Base-by-base conservation (phyloP, 108 stramenopile genomes). In the Skeletonema grethae region DNA sequence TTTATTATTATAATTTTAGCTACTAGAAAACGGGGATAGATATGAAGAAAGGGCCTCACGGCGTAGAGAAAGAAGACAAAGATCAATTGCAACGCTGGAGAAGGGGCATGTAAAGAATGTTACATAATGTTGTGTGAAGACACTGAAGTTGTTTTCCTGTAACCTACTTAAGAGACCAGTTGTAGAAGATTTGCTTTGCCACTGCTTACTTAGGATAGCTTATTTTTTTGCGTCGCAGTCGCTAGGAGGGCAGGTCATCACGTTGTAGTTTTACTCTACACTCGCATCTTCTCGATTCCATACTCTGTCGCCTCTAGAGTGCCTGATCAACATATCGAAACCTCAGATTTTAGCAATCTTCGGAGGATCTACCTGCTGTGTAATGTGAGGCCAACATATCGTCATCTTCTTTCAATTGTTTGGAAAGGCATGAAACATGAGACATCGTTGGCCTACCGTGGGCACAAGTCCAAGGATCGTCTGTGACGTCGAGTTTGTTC, bases 381-480 rank as follows among this genome's bases (percentile, higher is more conserved):
- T 18, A 48, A 63, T 85, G 68, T 9, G 56, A 67, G 8, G 65
- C 68, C 18, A 77, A 69, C 11, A 43, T 50, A 38, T 82, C 58
- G 41, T 87, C 88, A 79, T 95, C 94, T 3, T 83, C 70, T 38
- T 66, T 32, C 38, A 92, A 45, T 9, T 66, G 63, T 10, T 79
- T 50, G 38, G 61, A 35, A 46, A 96, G 30, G 61, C 88, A 85
- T 29, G 78, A 74, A 5, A 97, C 89, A 66, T 98, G 97, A 12
- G 89, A 65, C 86, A 97, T 84, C 13, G 97, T 98, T 15, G 97
- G 96, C 39, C 76, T 72, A 4, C 91, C 91, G 30, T 93, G 91
- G 1, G 82, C 72, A 61, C 98, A 98, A 55, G 93, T 96, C 97
- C 97, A 98, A 13, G 98, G 98, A 60, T 91, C 85, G 18, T 97